These are phyloP conservation scores for Zoysia pacifica DNA, from an alignment of 176 grass and related monocot genomes.

Conservation along the genomic window DNA sequence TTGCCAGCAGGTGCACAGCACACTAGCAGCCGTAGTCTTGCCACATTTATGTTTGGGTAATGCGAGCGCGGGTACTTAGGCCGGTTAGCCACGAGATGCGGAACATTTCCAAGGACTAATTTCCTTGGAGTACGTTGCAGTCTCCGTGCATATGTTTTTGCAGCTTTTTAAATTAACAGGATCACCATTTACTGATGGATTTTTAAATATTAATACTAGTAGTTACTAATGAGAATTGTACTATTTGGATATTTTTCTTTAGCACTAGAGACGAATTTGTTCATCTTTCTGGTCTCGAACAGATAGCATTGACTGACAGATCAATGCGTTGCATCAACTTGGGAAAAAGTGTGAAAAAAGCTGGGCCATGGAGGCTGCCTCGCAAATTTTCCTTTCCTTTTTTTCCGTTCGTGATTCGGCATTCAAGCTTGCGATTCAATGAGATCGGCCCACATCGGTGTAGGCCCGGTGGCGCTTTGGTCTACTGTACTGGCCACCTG, in stretches of 20 bases:
- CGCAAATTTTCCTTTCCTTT: conserved; percentile 47
- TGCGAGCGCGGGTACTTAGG: conserved; percentile 21
- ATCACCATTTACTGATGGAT: background rate
- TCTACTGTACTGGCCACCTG: conserved; percentile 47
- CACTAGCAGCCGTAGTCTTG: conserved; percentile 16
- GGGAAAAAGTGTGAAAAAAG: conserved; percentile 36
- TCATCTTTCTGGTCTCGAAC: conserved; percentile 13
- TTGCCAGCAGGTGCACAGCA: conserved; percentile 23
- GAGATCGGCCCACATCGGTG: conserved; percentile 5
- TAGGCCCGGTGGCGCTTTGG: conserved; percentile 22
- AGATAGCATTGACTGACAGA: conserved; percentile 8
- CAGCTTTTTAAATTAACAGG: background rate
- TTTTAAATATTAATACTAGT: background rate
- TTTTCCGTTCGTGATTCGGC: conserved; percentile 34
- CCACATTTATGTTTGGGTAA: conserved; percentile 39
- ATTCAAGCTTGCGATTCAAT: conserved; percentile 54
- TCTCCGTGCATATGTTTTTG: conserved; percentile 5
- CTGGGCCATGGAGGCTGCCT: conserved; percentile 19
- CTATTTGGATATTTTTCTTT: background rate
- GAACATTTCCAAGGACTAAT: background rate
- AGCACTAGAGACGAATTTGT: background rate
- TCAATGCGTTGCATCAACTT: conserved; percentile 35
- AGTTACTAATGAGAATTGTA: background rate
- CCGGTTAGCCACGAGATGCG: conserved; percentile 5
- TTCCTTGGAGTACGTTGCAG: background rate